A percentile compares a stretch with the other conserved stretches of the same genome.
These are phyloP conservation scores for Elsinoe arachidis DNA, from an alignment of 2,329 filamentous ascomycete genomes.

Conservation along the genomic window DNA sequence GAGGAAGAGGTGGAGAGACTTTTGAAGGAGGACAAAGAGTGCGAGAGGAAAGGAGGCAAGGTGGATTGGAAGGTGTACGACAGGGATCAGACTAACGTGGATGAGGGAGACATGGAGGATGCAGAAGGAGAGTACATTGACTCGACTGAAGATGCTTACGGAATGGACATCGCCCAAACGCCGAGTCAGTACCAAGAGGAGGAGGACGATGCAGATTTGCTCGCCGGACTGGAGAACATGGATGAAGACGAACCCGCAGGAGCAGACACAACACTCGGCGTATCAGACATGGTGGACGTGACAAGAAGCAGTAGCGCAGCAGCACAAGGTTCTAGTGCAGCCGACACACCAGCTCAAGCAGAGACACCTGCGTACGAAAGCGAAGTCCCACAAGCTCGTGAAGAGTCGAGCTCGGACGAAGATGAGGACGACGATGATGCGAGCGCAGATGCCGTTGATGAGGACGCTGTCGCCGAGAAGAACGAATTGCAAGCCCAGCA, in stretches of 20 bases:
- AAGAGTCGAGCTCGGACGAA: conserved; percentile 31
- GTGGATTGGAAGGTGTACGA: conserved; percentile 42
- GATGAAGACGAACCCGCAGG: conserved; percentile 25
- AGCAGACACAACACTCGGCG: conserved; percentile 32
- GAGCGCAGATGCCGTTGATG: conserved; percentile 38
- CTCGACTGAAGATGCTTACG: conserved; percentile 27
- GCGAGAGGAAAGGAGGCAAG: conserved; percentile 46
- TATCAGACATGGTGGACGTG: conserved; percentile 23
- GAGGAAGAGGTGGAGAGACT: conserved; percentile 70
- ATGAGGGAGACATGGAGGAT: conserved; percentile 29
- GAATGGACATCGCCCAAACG: conserved; percentile 23
- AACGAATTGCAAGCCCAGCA: conserved; percentile 40
- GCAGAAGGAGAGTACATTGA: conserved; percentile 31
- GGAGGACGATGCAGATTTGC: conserved; percentile 25
- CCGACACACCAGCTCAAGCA: conserved; percentile 20
- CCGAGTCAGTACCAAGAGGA: conserved; percentile 38
- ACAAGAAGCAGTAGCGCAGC: conserved; percentile 16
- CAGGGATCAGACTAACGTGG: conserved; percentile 29
- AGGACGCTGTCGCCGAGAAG: conserved; percentile 42
- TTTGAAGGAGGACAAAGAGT: conserved; percentile 55
- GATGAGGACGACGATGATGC: conserved; percentile 40
- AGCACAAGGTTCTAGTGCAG: conserved; percentile 16
- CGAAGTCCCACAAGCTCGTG: conserved; percentile 28
- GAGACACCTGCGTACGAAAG: conserved; percentile 19
- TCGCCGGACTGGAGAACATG: conserved; percentile 24